phyloP scores from a whole-genome alignment of 2,329 filamentous ascomycete species.

The Trichoderma sp. region DNA sequence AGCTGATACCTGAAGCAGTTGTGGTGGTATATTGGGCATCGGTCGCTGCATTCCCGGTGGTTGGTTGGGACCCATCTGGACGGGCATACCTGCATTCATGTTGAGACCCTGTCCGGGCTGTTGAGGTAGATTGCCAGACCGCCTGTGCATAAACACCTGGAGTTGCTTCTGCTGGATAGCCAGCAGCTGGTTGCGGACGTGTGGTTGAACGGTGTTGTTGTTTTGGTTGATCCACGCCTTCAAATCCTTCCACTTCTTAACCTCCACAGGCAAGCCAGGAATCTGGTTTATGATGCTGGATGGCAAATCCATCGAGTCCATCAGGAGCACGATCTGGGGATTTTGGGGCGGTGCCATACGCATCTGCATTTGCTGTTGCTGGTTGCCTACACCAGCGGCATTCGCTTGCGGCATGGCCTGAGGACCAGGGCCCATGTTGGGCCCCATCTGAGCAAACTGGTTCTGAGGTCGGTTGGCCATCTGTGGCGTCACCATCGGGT shows the following conservation, averaged over 20 bases:
- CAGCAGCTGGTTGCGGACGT: slow-evolving; percentile 33
- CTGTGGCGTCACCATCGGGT: slow-evolving; percentile 31
- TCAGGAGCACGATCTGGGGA: slow-evolving; percentile 38
- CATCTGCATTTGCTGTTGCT: slow-evolving; percentile 28
- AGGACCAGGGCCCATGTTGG: slow-evolving; percentile 30
- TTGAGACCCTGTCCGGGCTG: slow-evolving; percentile 31
- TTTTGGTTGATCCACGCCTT: slow-evolving; percentile 42
- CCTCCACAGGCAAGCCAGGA: slow-evolving; percentile 37
- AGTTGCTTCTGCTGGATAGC: slow-evolving; percentile 42
- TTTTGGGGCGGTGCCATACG: slow-evolving; percentile 27
- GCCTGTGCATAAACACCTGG: slow-evolving; percentile 31
- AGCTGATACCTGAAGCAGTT: slow-evolving; percentile 33
- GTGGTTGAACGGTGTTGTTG: slow-evolving; percentile 33
- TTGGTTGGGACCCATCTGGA: slow-evolving; percentile 30
- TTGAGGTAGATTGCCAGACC: slow-evolving; percentile 28
- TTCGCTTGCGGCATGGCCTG: slow-evolving; percentile 33
- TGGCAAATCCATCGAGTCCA: slow-evolving; percentile 50
- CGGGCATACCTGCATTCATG: slow-evolving; percentile 25
- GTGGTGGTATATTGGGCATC: slow-evolving; percentile 25
- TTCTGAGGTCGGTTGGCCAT: slow-evolving; percentile 32
- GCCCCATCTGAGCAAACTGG: slow-evolving; percentile 34
- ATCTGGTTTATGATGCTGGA: slow-evolving; percentile 32
- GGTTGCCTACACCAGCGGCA: slow-evolving; percentile 27
- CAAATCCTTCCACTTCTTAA: slow-evolving; percentile 50
- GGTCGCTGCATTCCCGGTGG: slow-evolving; percentile 29